Percentiles rank a stretch among this genome's conserved stretches.
phyloP scores from a whole-genome alignment of 108 stramenopile genomes.

The Skeletonema tropicum region DNA sequence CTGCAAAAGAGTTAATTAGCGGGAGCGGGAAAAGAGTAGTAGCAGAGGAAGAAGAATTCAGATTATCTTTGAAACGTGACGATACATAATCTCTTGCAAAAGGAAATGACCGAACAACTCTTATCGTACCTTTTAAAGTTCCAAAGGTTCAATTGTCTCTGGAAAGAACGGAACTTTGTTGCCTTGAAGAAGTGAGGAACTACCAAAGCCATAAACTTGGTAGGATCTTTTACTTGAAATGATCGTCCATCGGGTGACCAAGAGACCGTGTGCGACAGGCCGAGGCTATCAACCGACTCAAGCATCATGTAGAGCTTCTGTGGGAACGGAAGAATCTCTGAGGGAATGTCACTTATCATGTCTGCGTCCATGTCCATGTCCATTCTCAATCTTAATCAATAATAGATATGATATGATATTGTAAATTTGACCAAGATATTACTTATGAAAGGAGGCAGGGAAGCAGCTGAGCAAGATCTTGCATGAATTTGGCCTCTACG shows the following conservation, averaged over 20 bases:
- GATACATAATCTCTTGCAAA: not conserved
- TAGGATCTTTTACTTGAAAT: not conserved
- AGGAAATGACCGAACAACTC: not conserved
- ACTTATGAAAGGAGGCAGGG: no score
- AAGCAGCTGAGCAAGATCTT: no score
- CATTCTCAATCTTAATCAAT: no score
- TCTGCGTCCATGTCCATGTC: no score
- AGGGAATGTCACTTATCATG: no score
- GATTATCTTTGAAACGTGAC: not conserved
- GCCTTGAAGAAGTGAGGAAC: slow-evolving; percentile 14
- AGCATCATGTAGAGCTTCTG: not conserved
- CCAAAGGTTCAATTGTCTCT: slow-evolving; percentile 11
- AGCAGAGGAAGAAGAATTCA: no score
- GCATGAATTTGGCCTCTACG: no score
- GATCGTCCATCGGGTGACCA: not conserved
- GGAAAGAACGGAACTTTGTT: slow-evolving; percentile 13
- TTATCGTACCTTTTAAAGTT: not conserved
- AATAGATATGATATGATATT: no score
- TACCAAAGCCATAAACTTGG: not conserved
- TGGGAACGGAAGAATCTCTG: not conserved
- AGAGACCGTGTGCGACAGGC: not conserved
- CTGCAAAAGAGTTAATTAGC: no score
- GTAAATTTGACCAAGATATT: no score
- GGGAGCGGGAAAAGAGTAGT: no score
- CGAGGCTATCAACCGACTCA: not conserved